These are phyloP conservation scores for Thoreauomyces humboldtii DNA, from an alignment of 192 early-diverging fungal genomes.

Conservation along the genomic window DNA sequence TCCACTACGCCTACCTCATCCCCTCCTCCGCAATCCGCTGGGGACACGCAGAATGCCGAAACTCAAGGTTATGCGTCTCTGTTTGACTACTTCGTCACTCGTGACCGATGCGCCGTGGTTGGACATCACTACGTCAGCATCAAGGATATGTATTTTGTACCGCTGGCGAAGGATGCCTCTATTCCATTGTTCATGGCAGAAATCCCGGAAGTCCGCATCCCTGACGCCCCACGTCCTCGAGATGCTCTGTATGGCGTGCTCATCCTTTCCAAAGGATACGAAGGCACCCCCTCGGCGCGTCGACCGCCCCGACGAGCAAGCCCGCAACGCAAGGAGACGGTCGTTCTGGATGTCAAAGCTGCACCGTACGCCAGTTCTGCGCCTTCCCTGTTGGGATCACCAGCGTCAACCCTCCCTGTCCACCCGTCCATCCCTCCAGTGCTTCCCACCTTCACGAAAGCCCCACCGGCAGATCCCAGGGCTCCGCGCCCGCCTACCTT, in stretches of 20 bases:
- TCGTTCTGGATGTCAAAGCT: background rate
- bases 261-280: slow-evolving; percentile 52
- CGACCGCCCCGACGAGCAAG: too few relatives aligned
- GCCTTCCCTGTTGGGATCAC: background rate
- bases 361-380: background rate
- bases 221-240: slow-evolving; percentile 20
- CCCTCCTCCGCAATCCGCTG: background rate
- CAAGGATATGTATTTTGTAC: slow-evolving; percentile 77
- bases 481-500: background rate
- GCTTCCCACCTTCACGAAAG: background rate
- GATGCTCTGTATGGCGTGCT: slow-evolving; percentile 62
- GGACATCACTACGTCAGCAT: slow-evolving; percentile 60
- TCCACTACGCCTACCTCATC: too few relatives aligned
- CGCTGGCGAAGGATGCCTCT: slow-evolving; percentile 49
- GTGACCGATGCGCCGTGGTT: slow-evolving; percentile 65
- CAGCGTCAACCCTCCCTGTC: background rate
- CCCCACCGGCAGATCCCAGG: background rate
- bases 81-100: slow-evolving; percentile 61
- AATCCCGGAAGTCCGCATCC: slow-evolving; percentile 35
- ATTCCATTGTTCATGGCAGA: slow-evolving; percentile 57
- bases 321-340: too few relatives aligned
- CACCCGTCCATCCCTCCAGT: background rate
- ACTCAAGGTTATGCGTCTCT: slow-evolving; percentile 46
- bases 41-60: slow-evolving; percentile 8
- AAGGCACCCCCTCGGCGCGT: background rate